Base-by-base conservation (phyloP, 2,329 filamentous ascomycete species). In the Eutypella sp. region DNA sequence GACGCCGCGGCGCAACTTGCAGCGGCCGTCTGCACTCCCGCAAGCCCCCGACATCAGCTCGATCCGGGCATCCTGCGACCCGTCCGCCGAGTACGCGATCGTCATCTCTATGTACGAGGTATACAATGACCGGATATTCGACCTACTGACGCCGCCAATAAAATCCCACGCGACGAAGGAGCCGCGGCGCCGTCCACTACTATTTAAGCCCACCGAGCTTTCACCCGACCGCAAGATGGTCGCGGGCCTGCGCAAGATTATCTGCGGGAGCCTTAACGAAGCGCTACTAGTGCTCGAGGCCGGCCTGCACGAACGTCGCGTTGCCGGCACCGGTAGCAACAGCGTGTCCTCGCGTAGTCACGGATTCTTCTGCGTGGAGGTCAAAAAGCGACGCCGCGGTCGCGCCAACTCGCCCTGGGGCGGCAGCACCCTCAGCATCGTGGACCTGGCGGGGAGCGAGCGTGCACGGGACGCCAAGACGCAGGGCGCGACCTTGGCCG, bases 41-140 rank as follows among this genome's bases (percentile, higher is more conserved):
- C 81, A 85, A 47, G 70, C 75, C 5, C 92, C 92, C 8, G 83
- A 90, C 52, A 81, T 96, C 43, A 81, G 82, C 65, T 75, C 83
- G 42, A 72, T 95, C 37, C 71, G 76, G 4, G 74, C 95, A 0
- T 75, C 81, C 0, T 73, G 82, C 40, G 86, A 91, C 50, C 73
- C 75, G 1, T 78, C 78, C 18, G 81, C 85, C 45, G 89, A 96
- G 56, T 96, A 96, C 57, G 85, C 87, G 4, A 82, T 99, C 44
- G 73, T 99, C 10, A 77, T 99, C 19, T 96, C 90, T 44, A 99
- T 99, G 91, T 97, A 97, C 67, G 93, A 99, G 66, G 92, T 99
- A 1, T 96, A 99, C 72, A 99, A 99, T 61, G 92, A 99, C 68
- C 84, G 91, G 29, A 97, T 99, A 54, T 97, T 95, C 64, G 93